Evolutionary conservation across 1,284 basidiomycete species (phyloP).

Genomic region (Cutaneotrichosporon sp.): DNA sequence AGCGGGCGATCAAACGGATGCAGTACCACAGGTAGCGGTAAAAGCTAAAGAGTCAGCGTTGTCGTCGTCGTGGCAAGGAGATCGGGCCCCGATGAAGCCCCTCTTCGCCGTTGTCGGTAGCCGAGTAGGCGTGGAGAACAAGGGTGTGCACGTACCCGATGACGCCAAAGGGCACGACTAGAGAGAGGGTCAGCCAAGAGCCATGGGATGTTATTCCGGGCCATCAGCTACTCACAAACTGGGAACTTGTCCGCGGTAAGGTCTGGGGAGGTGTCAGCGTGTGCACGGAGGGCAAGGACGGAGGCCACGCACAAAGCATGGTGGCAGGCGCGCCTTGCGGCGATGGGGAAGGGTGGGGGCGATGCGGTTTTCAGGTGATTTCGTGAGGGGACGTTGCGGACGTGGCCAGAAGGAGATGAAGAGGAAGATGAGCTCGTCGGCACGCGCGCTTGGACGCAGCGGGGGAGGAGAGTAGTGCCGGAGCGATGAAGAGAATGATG

Average conservation of each 20-base stretch:
- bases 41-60: slow-evolving; percentile 36
- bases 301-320: slow-evolving; percentile 24
- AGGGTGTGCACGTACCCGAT: slow-evolving; percentile 21
- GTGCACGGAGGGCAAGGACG: background rate
- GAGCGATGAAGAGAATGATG: background rate
- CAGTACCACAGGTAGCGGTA: slow-evolving; percentile 89
- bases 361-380: background rate
- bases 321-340: slow-evolving; percentile 15
- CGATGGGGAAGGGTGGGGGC: background rate
- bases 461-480: background rate
- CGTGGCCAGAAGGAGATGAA: background rate
- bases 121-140: background rate
- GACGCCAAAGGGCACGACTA: slow-evolving; percentile 28
- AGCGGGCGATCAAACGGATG: slow-evolving; percentile 73
- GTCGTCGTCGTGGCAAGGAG: background rate
- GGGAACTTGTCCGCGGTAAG: slow-evolving; percentile 76
- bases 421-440: background rate
- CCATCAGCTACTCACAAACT: slow-evolving; percentile 62
- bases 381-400: background rate
- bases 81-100: too few species aligned
- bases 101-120: too few species aligned
- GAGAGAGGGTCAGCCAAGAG: background rate
- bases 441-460: background rate
- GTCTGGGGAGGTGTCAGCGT: slow-evolving; percentile 47
- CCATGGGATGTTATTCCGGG: background rate